These are phyloP conservation scores for Santalum album DNA, from an alignment of 164 flowering plant species.

Conservation along the genomic window DNA sequence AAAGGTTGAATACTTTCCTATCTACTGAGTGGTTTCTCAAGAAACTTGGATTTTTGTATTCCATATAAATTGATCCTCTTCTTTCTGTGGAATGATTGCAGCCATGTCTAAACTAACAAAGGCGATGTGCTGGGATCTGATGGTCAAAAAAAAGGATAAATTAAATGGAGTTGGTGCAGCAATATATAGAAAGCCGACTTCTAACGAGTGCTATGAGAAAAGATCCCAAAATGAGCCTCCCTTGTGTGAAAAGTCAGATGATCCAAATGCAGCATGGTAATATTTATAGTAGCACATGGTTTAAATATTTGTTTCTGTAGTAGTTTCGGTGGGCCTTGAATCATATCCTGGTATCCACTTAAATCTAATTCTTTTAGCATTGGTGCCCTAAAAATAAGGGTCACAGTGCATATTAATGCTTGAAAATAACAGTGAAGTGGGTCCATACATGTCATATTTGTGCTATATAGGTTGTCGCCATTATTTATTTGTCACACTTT, in stretches of 20 bases:
- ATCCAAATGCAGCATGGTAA: conserved; percentile 80
- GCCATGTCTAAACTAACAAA: conserved; percentile 61
- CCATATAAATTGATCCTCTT: conserved; percentile 1
- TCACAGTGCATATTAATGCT: too few species aligned
- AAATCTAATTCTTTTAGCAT: too few species aligned
- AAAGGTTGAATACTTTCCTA: conserved; percentile 31
- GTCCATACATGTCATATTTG: too few species aligned
- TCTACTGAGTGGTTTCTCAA: neutral
- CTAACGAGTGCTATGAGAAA: conserved; percentile 55
- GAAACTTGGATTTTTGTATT: neutral
- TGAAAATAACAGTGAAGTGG: too few species aligned
- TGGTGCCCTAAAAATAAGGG: too few species aligned
- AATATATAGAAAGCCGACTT: conserved; percentile 53
- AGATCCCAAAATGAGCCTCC: conserved; percentile 55
- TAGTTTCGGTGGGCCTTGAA: too few species aligned
- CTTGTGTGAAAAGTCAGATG: conserved; percentile 59
- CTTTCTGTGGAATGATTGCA: conserved; percentile 22
- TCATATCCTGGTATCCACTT: too few species aligned
- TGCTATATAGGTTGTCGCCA: too few species aligned
- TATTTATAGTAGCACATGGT: neutral
- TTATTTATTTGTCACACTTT: too few species aligned
- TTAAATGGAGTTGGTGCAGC: conserved; percentile 60
- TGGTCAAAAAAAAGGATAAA: conserved; percentile 35
- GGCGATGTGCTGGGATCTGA: conserved; percentile 69
- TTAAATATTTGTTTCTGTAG: too few species aligned